Evolutionary conservation across 2,329 filamentous ascomycete genomes (phyloP).

Genomic region (Clarireedia hainanense): DNA sequence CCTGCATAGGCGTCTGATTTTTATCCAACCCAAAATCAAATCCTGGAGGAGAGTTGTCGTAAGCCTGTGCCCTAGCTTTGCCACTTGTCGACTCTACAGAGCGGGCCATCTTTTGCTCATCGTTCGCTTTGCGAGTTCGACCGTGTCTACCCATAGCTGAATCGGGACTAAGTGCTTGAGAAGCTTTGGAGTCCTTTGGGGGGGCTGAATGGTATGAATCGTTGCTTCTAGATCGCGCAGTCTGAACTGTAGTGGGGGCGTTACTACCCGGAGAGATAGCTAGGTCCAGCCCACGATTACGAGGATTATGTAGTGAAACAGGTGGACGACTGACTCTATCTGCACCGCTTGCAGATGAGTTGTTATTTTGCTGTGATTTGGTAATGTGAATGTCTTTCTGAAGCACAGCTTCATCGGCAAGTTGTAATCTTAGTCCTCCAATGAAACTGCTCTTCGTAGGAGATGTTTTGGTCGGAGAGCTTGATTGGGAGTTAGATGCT

Average conservation of each 20-base stretch:
- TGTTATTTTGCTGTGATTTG: neutral
- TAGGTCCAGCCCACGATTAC: conserved; percentile 1
- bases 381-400: conserved; percentile 12
- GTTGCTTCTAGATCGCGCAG: neutral
- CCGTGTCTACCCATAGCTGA: conserved; percentile 2
- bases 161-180: neutral
- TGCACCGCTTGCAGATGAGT: neutral
- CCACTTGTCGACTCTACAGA: neutral
- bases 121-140: neutral
- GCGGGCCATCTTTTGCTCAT: neutral
- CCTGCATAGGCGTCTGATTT: neutral
- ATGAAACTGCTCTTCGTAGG: conserved; percentile 19
- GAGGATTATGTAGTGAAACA: conserved; percentile 1
- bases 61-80: neutral
- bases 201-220: neutral
- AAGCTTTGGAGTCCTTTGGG: neutral
- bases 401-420: conserved; percentile 17
- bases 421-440: conserved; percentile 27
- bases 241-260: neutral
- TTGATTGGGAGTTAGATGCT: neutral
- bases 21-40: conserved; percentile 5
- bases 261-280: neutral
- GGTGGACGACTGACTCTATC: conserved; percentile 3
- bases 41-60: neutral
- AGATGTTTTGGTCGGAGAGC: conserved; percentile 5